Conservation (phyloP, 306 rosid genomes). For the Delonix regia region DNA sequence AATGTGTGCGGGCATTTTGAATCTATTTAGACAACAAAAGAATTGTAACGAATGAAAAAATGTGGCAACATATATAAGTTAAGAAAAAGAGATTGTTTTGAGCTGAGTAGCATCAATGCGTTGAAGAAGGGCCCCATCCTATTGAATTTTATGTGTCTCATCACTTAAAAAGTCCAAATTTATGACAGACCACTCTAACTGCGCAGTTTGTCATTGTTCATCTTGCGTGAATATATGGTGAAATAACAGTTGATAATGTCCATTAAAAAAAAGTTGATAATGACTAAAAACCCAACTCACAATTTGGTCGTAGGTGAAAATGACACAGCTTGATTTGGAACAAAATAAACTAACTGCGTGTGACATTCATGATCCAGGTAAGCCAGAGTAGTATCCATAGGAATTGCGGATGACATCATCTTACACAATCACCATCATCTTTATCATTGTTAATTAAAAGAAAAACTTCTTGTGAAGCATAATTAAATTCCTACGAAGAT, state of each 20-base stretch:
- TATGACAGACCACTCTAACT: neutral
- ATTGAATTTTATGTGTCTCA: no score
- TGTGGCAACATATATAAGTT: slow-evolving; percentile 30
- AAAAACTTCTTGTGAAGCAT: neutral
- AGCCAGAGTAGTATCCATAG: neutral
- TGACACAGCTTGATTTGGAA: neutral
- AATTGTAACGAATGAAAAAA: slow-evolving; percentile 30
- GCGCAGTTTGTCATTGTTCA: neutral
- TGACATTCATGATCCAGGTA: no score
- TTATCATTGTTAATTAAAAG: neutral
- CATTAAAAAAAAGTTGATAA: neutral
- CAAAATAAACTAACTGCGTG: neutral
- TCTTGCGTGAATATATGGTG: neutral
- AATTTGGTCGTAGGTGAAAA: neutral
- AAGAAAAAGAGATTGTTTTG: neutral
- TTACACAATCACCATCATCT: neutral
- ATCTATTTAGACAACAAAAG: slow-evolving; percentile 2
- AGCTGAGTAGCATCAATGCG: neutral
- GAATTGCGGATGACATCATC: neutral
- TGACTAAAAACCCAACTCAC: neutral
- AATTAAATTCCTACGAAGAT: neutral
- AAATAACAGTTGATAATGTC: neutral
- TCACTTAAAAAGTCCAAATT: no score
- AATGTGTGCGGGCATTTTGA: slow-evolving; percentile 50
- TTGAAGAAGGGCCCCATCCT: neutral